Conservation (phyloP, 2,329 filamentous ascomycete genomes). For the Dothideomycetes sp. region DNA sequence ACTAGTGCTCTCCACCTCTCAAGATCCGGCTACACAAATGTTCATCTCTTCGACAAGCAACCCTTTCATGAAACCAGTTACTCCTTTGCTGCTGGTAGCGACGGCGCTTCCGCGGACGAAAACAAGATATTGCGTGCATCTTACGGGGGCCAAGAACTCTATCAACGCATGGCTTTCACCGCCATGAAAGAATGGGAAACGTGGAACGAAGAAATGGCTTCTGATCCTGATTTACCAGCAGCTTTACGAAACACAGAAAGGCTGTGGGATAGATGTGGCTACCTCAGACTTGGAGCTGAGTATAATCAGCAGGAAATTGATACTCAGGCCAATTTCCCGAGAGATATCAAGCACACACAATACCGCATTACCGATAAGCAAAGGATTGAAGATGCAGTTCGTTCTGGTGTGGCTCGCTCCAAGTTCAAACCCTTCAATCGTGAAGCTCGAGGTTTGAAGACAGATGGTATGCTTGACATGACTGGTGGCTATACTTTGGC, state of each 20-base stretch:
- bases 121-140: conserved; percentile 22
- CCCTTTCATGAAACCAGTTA: conserved; percentile 17
- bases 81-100: conserved; percentile 16
- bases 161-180: conserved; percentile 20
- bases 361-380: conserved; percentile 19
- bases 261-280: conserved; percentile 22
- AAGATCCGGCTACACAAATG: conserved; percentile 20
- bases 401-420: not conserved
- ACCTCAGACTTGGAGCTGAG: conserved; percentile 17
- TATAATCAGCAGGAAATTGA: conserved; percentile 18
- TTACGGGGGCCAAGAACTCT: conserved; percentile 18
- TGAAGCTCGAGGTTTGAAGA: not conserved
- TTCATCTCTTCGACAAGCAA: conserved; percentile 20
- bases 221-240: not conserved
- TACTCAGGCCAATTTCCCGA: conserved; percentile 21
- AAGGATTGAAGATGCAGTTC: not conserved
- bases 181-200: conserved; percentile 27
- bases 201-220: conserved; percentile 19
- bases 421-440: conserved; percentile 9
- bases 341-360: conserved; percentile 20
- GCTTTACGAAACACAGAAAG: conserved; percentile 6
- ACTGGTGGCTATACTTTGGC: conserved; percentile 8
- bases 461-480: conserved; percentile 8
- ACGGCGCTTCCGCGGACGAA: conserved; percentile 19
- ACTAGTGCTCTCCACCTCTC: conserved; percentile 30